phyloP scores from a whole-genome alignment of 2,329 filamentous ascomycete genomes.

The Aspergillus niger region DNA sequence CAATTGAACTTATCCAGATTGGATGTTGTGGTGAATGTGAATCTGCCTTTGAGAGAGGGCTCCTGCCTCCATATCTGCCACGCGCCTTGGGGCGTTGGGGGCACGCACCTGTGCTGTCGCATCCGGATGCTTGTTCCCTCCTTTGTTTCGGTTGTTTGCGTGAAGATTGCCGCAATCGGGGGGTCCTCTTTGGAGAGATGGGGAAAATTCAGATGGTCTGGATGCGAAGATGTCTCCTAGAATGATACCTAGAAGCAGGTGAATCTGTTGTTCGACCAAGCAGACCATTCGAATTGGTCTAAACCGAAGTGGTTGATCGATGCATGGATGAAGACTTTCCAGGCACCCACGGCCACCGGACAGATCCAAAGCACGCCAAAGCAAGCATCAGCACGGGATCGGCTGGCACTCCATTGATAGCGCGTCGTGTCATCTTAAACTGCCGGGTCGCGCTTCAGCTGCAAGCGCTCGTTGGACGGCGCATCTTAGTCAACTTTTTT shows the following conservation, averaged over 20 bases:
- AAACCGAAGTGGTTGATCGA: neutral
- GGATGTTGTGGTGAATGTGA: neutral
- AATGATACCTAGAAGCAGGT: neutral
- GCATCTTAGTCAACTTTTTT: conserved; percentile 12
- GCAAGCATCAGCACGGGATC: neutral
- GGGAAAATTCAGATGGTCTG: neutral
- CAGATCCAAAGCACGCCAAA: neutral
- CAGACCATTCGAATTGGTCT: too few species aligned
- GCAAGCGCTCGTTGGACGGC: conserved; percentile 6
- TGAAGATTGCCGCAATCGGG: conserved; percentile 16
- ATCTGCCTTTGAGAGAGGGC: neutral
- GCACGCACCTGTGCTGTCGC: conserved; percentile 22
- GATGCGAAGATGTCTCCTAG: neutral
- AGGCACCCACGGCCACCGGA: neutral
- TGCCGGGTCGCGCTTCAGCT: conserved; percentile 19
- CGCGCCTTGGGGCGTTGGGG: conserved; percentile 5
- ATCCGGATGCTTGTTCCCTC: conserved; percentile 15
- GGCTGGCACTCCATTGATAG: conserved; percentile 11
- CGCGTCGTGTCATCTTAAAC: conserved; percentile 24
- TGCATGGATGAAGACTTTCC: neutral
- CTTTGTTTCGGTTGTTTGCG: conserved; percentile 8
- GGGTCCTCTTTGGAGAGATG: neutral
- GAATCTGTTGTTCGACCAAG: too few species aligned
- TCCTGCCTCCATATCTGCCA: conserved; percentile 1
- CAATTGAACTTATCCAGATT: neutral